phyloP scores from a whole-genome alignment of 352 stramenopile genomes.

The Phytophthora podocarpi region DNA sequence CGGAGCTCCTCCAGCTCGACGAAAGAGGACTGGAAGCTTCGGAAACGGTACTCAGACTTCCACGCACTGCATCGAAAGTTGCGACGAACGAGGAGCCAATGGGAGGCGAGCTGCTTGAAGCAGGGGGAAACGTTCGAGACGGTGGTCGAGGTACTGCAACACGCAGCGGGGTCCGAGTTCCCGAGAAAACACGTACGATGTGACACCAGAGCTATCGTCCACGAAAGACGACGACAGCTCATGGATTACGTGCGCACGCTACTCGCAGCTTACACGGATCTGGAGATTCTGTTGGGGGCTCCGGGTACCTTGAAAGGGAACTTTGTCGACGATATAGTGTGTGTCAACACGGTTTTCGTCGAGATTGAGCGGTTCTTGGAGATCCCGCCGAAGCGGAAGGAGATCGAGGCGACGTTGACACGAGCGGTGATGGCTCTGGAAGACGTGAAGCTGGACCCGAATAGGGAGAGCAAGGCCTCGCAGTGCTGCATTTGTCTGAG shows the following conservation, averaged over 20 bases:
- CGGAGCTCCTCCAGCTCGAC: neutral
- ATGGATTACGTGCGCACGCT: slow-evolving; percentile 26
- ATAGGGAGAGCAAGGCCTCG: neutral
- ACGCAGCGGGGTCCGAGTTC: slow-evolving; percentile 22
- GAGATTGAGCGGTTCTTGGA: slow-evolving; percentile 36
- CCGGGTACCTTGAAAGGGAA: slow-evolving; percentile 5
- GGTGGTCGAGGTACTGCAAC: slow-evolving; percentile 12
- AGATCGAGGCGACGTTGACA: slow-evolving; percentile 27
- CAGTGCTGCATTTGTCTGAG: slow-evolving; percentile 34
- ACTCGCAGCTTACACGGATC: slow-evolving; percentile 28
- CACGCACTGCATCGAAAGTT: slow-evolving; percentile 22
- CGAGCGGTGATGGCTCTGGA: slow-evolving; percentile 23
- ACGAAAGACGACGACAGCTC: slow-evolving; percentile 23
- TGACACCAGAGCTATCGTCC: slow-evolving; percentile 33
- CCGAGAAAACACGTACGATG: slow-evolving; percentile 38
- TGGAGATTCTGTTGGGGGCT: slow-evolving; percentile 26
- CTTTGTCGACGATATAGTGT: slow-evolving; percentile 14
- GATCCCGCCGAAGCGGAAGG: slow-evolving; percentile 37
- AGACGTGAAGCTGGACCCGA: slow-evolving; percentile 1
- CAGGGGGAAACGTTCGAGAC: slow-evolving; percentile 14
- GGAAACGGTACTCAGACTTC: slow-evolving; percentile 38
- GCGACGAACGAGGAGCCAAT: slow-evolving; percentile 13
- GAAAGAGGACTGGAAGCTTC: slow-evolving; percentile 31
- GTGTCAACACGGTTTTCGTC: slow-evolving; percentile 23
- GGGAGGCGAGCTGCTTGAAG: slow-evolving; percentile 20